Conservation (phyloP, 1,284 basidiomycete genomes). For the Leccinum insolens region DNA sequence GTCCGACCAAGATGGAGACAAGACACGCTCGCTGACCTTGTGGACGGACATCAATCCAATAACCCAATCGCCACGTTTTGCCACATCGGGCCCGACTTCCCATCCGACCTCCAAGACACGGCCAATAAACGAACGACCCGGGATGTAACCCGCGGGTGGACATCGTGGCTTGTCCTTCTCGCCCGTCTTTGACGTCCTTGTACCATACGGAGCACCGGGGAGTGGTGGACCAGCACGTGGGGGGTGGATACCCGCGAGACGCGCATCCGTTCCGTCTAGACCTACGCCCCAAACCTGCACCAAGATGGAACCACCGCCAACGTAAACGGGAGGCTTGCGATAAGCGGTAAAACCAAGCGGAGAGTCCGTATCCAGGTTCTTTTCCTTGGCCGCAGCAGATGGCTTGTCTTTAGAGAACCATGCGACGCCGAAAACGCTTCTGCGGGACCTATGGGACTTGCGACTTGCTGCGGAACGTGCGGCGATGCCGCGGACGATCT, state of each 20-base stretch:
- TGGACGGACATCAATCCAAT: slow-evolving; percentile 74
- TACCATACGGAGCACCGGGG: slow-evolving; percentile 28
- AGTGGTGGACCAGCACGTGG: slow-evolving; percentile 16
- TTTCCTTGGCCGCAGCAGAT: slow-evolving; percentile 12
- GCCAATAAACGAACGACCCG: slow-evolving; percentile 84
- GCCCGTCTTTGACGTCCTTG: slow-evolving; percentile 32
- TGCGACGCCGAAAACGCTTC: slow-evolving; percentile 28
- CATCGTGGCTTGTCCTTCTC: slow-evolving; percentile 32
- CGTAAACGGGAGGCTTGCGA: slow-evolving; percentile 72
- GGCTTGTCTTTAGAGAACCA: slow-evolving; percentile 36
- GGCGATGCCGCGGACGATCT: slow-evolving; percentile 71
- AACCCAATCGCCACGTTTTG: slow-evolving; percentile 81
- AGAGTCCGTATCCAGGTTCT: slow-evolving; percentile 24
- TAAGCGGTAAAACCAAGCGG: slow-evolving; percentile 65
- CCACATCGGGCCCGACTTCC: slow-evolving; percentile 69
- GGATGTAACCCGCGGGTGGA: slow-evolving; percentile 67
- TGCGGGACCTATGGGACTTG: slow-evolving; percentile 25
- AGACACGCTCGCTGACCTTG: slow-evolving; percentile 57
- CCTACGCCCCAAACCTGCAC: slow-evolving; percentile 88
- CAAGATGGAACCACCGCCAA: slow-evolving; percentile 68
- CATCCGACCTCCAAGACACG: slow-evolving; percentile 78
- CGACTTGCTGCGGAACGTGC: slow-evolving; percentile 19
- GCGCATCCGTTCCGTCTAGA: slow-evolving; percentile 72
- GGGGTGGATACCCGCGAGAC: slow-evolving; percentile 50
- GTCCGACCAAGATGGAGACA: slow-evolving; percentile 11